Conservation (phyloP, 2,329 filamentous ascomycete species). For the Onygena corvina region DNA sequence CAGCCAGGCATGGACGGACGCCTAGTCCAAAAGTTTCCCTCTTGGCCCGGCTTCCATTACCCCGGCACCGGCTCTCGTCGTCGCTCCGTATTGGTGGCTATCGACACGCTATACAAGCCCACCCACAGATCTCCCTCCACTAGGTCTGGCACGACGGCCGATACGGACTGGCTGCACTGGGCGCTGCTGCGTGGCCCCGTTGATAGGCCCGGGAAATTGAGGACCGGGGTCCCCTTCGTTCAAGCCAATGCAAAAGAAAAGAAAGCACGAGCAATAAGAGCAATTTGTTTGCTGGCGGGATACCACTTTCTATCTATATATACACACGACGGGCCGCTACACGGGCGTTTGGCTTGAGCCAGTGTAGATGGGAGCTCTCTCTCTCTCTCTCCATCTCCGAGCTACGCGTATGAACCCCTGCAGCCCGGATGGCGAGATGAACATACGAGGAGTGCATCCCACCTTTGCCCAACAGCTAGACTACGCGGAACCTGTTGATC, state of each 20-base stretch:
- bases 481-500: too few species aligned
- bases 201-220: neutral
- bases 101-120: slow-evolving; percentile 5
- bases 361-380: too few species aligned
- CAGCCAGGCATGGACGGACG: neutral
- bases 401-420: too few species aligned
- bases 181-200: neutral
- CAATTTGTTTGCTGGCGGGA: neutral
- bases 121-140: neutral
- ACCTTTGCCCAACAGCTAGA: too few species aligned
- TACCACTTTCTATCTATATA: too few species aligned
- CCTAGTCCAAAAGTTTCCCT: neutral
- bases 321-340: too few species aligned
- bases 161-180: neutral
- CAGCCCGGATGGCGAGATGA: too few species aligned
- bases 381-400: too few species aligned
- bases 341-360: too few species aligned
- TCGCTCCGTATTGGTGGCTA: neutral
- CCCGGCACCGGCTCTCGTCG: slow-evolving; percentile 2
- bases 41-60: slow-evolving; percentile 1
- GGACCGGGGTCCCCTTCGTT: neutral
- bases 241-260: too few species aligned
- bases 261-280: neutral
- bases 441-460: too few species aligned
- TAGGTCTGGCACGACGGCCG: neutral